Percentiles rank a stretch among this genome's conserved stretches.
phyloP scores from a whole-genome alignment of 176 grass and related monocot species.

The Carex myosuroides region DNA sequence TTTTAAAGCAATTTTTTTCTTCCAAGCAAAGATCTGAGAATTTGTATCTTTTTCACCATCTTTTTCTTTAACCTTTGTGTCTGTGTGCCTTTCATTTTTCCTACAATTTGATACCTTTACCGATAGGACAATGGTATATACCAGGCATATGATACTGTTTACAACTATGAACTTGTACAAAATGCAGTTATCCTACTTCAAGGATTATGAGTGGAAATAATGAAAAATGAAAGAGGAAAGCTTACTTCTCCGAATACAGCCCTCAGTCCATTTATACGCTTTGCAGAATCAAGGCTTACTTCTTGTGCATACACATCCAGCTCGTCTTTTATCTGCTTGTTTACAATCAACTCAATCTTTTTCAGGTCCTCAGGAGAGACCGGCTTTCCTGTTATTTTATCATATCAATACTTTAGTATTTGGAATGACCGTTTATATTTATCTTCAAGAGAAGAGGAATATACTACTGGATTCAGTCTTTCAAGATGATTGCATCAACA shows the following conservation, averaged over 20 bases:
- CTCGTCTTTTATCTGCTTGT: slow-evolving; percentile 85
- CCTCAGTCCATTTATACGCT: slow-evolving; percentile 64
- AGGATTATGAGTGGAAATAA: not conserved
- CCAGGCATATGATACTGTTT: not conserved
- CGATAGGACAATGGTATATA: not conserved
- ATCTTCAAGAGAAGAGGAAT: not conserved
- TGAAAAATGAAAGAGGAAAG: slow-evolving; percentile 4
- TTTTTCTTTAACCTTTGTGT: not conserved
- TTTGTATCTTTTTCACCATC: not conserved
- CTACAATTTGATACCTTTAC: not conserved
- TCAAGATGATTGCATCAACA: not conserved
- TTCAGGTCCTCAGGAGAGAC: slow-evolving; percentile 79
- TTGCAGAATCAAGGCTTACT: slow-evolving; percentile 58
- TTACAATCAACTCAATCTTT: slow-evolving; percentile 93
- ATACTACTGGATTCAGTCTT: not conserved
- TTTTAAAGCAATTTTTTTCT: not conserved
- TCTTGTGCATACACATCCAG: slow-evolving; percentile 67
- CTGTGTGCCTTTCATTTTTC: not conserved
- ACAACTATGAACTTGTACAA: not conserved
- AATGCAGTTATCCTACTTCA: not conserved
- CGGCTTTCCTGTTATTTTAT: slow-evolving; percentile 73
- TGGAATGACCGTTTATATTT: not conserved
- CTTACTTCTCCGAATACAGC: slow-evolving; percentile 87
- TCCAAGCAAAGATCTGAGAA: not conserved
- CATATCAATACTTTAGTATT: not conserved